These are phyloP conservation scores for Ceratobasidium sp. DNA, from an alignment of 1,284 basidiomycete genomes.

Conservation along the genomic window DNA sequence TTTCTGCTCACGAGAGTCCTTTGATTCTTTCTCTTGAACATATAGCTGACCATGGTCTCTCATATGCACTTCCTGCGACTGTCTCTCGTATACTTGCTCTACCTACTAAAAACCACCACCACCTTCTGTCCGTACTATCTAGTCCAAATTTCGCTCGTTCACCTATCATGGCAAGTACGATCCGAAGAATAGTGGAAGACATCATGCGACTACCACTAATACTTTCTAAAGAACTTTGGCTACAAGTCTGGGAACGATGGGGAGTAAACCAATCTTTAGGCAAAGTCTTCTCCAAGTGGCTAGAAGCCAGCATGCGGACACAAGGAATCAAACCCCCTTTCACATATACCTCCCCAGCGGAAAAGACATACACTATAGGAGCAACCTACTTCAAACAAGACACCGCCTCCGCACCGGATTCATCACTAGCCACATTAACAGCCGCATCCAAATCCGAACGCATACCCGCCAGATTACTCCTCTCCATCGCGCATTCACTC, in stretches of 20 bases:
- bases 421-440: conserved; percentile 8
- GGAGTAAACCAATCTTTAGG: background rate
- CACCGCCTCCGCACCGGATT: background rate
- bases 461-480: conserved; percentile 15
- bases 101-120: conserved; percentile 11
- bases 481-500: conserved; percentile 17
- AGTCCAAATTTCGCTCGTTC: background rate
- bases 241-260: conserved; percentile 33
- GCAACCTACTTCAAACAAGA: background rate
- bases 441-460: conserved; percentile 21
- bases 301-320: conserved; percentile 3
- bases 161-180: background rate
- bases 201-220: background rate
- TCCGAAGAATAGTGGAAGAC: conserved; percentile 17
- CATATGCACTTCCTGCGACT: conserved; percentile 10
- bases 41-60: background rate
- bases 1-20: conserved; percentile 16
- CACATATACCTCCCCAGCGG: background rate
- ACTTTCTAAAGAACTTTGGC: conserved; percentile 2
- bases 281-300: conserved; percentile 7
- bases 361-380: background rate
- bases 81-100: conserved; percentile 34
- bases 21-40: conserved; percentile 14
- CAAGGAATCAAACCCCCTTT: background rate
- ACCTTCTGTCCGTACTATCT: background rate